Percentiles rank a stretch among this genome's conserved stretches.
phyloP scores from a whole-genome alignment of 1,139 yeast species.

The Lodderomyces theae region DNA sequence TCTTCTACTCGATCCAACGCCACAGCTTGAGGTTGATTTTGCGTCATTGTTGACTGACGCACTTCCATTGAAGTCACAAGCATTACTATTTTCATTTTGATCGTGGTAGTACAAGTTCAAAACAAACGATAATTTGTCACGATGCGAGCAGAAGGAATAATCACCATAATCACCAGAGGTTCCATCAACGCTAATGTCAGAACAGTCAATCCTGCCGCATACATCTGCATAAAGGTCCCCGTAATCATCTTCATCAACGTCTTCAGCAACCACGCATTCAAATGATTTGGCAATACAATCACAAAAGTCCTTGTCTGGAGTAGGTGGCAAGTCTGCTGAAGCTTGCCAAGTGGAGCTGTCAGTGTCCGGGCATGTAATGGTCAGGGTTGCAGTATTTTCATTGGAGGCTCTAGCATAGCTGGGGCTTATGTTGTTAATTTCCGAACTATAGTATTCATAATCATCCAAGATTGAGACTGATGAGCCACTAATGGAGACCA shows the following conservation, averaged over 20 bases:
- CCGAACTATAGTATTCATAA: conserved; percentile 52
- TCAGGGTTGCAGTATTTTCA: conserved; percentile 23
- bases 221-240: conserved; percentile 33
- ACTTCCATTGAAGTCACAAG: conserved; percentile 44
- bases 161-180: conserved; percentile 40
- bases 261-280: conserved; percentile 34
- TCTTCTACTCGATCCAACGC: conserved; percentile 3
- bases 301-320: conserved; percentile 41
- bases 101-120: conserved; percentile 39
- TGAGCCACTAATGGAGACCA: conserved; percentile 50
- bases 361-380: conserved; percentile 34
- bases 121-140: conserved; percentile 40
- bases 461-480: conserved; percentile 40
- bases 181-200: conserved; percentile 37
- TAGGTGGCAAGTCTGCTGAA: conserved; percentile 41
- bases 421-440: conserved; percentile 48
- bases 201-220: conserved; percentile 37
- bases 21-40: conserved; percentile 30
- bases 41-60: conserved; percentile 33
- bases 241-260: conserved; percentile 31
- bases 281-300: conserved; percentile 36
- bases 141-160: conserved; percentile 38
- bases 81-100: conserved; percentile 26
- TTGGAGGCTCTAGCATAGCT: conserved; percentile 28
- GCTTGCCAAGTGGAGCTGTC: conserved; percentile 40